A percentile compares a stretch with the other conserved stretches of the same genome.
Conservation (phyloP, 495 filamentous ascomycete species). For the Daldinia loculata region DNA sequence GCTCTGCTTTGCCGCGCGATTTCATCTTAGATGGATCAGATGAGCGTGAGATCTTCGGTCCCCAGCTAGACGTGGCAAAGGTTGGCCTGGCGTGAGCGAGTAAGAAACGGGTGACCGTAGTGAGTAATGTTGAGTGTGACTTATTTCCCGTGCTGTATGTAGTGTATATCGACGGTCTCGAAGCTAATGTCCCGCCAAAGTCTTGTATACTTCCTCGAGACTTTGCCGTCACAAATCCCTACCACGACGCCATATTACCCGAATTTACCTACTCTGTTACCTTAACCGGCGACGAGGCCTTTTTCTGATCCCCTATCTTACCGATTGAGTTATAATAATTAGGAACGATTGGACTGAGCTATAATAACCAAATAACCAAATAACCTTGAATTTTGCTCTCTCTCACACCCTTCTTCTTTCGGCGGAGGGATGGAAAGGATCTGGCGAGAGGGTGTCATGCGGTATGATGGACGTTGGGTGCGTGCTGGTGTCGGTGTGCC, state of each 20-base stretch:
- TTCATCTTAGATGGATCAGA: constrained; percentile 12
- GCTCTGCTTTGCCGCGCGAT: constrained; percentile 12
- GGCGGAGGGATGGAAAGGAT: constrained; percentile 12
- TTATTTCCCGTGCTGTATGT: constrained; percentile 11
- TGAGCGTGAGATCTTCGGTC: constrained; percentile 34
- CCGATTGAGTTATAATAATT: constrained; percentile 29
- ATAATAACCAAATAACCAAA: constrained; percentile 20
- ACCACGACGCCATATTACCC: constrained; percentile 4
- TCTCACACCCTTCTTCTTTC: not conserved
- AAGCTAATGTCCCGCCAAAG: constrained; percentile 20
- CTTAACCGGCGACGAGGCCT: not conserved
- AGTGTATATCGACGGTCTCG: constrained; percentile 10
- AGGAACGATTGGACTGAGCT: constrained; percentile 33
- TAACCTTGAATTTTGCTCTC: not conserved
- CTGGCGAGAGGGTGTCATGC: constrained; percentile 30
- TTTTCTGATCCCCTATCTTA: constrained; percentile 26
- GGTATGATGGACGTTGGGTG: constrained; percentile 9
- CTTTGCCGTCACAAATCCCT: constrained; percentile 10
- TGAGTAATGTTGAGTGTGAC: constrained; percentile 23
- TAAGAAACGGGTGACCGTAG: not conserved
- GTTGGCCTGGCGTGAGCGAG: not conserved
- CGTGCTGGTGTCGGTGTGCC: constrained; percentile 25
- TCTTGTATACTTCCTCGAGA: constrained; percentile 36
- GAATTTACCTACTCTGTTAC: not conserved
- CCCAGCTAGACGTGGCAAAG: constrained; percentile 28